Evolutionary conservation across 202 grass and related monocot genomes (phyloP), one percentile per base, ranked within the genome.

Genomic region (Panicum hallii): DNA sequence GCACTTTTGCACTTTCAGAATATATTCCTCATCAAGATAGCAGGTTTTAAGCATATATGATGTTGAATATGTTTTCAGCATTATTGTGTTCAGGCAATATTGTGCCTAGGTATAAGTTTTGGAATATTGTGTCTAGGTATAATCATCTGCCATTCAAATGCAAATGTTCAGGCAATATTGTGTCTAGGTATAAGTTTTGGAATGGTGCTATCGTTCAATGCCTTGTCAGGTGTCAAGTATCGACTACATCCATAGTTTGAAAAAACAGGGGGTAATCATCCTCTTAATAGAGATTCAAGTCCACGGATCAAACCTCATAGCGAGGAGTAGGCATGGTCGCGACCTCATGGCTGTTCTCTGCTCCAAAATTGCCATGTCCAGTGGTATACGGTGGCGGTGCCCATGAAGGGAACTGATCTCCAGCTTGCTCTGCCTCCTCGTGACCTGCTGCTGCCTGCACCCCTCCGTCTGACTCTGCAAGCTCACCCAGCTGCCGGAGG

Each of bases 401-500:
- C 93, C 90, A 86, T 20, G 54, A 82, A 64, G 72, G 55, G 13
- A 90, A 73, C 56, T 81, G 87, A 55, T 88, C 82, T 14, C 63
- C 54, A 9, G 82, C 65, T 73, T 75, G 86, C 23, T 89, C 84
- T 67, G 77, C 43, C 19, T 89, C 84, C 47, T 89, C 91, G 62
- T 69, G 70, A 63, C 65, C 65, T 45, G 77, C 52, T 45, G 45
- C 23, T 81, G 69, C 19, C 63, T 82, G 63, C 36, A 45, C 30
- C 5, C 63, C 57, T 9, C 57, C 36, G 1, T 96, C 93, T 22
- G 85, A 49, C 56, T 81, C 85, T 3, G 86, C 87, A 63, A 99
- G 87, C 77, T 92, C 88, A 6, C 46, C 65, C 53, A 99, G 88
- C 86, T 99, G 97, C 11, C 56, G 53, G 56, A 94, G 87, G 61